These are phyloP conservation scores for Pichia heedii DNA, from an alignment of 805 yeast genomes.

Conservation along the genomic window DNA sequence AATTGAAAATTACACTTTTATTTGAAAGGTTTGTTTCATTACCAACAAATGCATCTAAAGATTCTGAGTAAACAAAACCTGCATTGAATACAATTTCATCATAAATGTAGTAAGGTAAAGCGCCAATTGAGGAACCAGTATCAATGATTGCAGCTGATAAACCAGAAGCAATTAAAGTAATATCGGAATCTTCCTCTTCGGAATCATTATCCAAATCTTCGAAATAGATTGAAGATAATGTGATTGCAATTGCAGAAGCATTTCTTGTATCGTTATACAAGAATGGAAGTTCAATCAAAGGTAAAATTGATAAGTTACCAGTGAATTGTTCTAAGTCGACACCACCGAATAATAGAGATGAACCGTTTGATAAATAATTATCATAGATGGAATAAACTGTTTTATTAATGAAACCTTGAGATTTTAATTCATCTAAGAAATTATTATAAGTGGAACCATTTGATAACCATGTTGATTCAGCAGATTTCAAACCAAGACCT, in stretches of 20 bases:
- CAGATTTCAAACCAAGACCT: constrained; percentile 55
- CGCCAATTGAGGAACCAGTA: constrained; percentile 43
- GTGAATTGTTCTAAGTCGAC: constrained; percentile 48
- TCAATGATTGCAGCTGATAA: constrained; percentile 35
- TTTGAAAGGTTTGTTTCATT: constrained; percentile 28
- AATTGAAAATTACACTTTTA: constrained; percentile 32
- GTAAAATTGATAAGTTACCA: constrained; percentile 28
- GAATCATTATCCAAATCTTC: constrained; percentile 13
- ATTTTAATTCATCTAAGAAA: constrained; percentile 49
- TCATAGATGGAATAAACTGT: constrained; percentile 52
- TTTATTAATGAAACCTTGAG: constrained; percentile 43
- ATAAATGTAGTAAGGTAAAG: constrained; percentile 30
- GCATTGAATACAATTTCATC: constrained; percentile 21
- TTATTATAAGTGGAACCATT: constrained; percentile 37
- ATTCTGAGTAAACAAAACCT: constrained; percentile 33
- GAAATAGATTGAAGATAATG: constrained; percentile 31
- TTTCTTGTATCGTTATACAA: constrained; percentile 20
- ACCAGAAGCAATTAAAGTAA: constrained; percentile 12
- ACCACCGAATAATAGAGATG: constrained; percentile 53
- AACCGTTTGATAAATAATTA: constrained; percentile 26
- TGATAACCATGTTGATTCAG: constrained; percentile 42
- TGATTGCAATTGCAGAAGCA: constrained; percentile 39
- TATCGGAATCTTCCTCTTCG: constrained; percentile 5
- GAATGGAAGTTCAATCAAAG: constrained; percentile 10
- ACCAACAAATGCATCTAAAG: constrained; percentile 36